Evolutionary conservation across 1,139 yeast species (phyloP), one percentile per base, ranked within the genome.

Genomic region (Zygosaccharomyces pseudobailii): DNA sequence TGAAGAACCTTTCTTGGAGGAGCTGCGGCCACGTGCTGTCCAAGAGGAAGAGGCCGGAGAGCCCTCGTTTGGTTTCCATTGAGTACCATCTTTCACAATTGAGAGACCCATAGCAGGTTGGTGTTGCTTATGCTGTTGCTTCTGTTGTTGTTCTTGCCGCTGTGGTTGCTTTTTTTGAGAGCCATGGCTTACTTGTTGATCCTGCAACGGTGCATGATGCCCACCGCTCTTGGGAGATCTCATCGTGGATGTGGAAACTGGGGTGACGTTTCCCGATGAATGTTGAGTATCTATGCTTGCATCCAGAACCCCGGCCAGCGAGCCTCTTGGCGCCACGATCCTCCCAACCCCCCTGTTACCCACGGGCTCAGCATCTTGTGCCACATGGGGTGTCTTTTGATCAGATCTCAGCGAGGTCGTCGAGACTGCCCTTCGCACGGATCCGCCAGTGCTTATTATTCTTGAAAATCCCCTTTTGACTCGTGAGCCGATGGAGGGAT

Each of bases 381-480:
- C 23, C 22, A 28, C 22, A 13, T 27, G 41, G 10, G 41, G 9
- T 8, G 32, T 7, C 17, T 38, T 38, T 28, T 27, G 32, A 38
- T 38, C 41, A 8, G 34, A 38, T 27, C 41, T 48, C 20, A 39
- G 27, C 22, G 47, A 46, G 24, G 52, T 41, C 10, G 48, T 35
- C 13, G 55, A 44, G 25, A 49, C 48, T 22, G 48, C 49, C 36
- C 50, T 46, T 24, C 46, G 45, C n/a, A 51, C 43, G 4, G 50
- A 42, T 5, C 51, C 53, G 36, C 57, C 50, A 31, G 52, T 46
- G 36, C 62, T 57, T 25, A 62, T 57, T 20, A 62, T 60, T 40
- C 63, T 52, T 6, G 65, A 54, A 21, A 62, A 46, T 6, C 65
- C 59, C 35, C 54, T 53, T 38, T 54, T 60, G 37, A 62, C 59